Evolutionary conservation across 2,329 filamentous ascomycete species (phyloP).

Genomic region (Alternaria triticina): DNA sequence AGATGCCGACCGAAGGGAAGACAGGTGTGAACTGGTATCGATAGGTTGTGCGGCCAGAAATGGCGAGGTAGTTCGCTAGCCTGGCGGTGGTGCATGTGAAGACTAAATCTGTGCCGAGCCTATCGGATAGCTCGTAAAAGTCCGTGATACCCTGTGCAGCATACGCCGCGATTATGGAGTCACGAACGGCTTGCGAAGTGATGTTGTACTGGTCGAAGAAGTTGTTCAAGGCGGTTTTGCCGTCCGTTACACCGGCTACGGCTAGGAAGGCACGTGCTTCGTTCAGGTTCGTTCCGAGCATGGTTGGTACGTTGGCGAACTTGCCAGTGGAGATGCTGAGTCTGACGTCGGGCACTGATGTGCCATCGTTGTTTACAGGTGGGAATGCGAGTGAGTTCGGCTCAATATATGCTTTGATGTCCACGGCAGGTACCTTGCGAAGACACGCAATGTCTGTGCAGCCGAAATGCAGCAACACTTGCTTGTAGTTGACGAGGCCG

Average conservation of each 20-base stretch:
- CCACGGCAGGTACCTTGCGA: background rate
- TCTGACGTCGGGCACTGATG: constrained; percentile 12
- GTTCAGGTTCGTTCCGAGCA: constrained; percentile 16
- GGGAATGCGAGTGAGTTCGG: constrained; percentile 12
- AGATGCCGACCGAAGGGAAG: constrained; percentile 15
- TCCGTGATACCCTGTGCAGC: background rate
- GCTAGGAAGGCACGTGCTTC: constrained; percentile 17
- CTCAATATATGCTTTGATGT: constrained; percentile 17
- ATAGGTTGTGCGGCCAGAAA: constrained; percentile 18
- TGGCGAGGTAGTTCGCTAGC: constrained; percentile 10
- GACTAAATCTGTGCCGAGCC: constrained; percentile 10
- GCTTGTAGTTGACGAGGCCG: constrained; percentile 11
- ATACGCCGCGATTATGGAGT: constrained; percentile 7
- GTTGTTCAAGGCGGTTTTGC: constrained; percentile 2
- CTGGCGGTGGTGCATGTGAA: constrained; percentile 15
- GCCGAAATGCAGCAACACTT: constrained; percentile 12
- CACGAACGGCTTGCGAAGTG: background rate
- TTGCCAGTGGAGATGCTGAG: constrained; percentile 8
- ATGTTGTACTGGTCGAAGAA: constrained; percentile 7
- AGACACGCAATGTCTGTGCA: constrained; percentile 15
- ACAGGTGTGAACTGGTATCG: constrained; percentile 24
- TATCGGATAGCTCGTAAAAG: constrained; percentile 5
- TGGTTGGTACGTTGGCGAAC: constrained; percentile 13
- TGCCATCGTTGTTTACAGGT: constrained; percentile 15
- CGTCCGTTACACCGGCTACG: constrained; percentile 5